Percentiles rank a stretch among this genome's conserved stretches.
These are phyloP conservation scores for Aureobasidium subglaciale DNA, from an alignment of 2,329 filamentous ascomycete species.

Conservation along the genomic window DNA sequence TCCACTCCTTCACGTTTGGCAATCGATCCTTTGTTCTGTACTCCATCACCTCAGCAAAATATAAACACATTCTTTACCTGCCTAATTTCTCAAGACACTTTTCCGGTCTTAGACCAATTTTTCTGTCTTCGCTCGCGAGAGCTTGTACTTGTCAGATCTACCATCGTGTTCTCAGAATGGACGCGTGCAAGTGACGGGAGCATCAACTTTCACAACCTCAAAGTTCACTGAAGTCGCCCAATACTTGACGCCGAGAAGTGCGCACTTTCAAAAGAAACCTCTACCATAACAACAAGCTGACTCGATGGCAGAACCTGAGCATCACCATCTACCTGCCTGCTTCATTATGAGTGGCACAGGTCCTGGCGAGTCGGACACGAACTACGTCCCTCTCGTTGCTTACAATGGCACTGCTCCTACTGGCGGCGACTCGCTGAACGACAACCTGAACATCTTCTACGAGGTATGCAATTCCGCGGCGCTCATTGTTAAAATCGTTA, in stretches of 20 bases:
- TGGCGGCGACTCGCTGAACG: constrained; percentile 58
- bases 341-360: constrained; percentile 8
- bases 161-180: background rate
- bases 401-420: constrained; percentile 60
- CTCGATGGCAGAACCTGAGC: background rate
- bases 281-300: background rate
- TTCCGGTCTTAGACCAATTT: background rate
- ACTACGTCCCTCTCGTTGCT: constrained; percentile 34
- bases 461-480: constrained; percentile 46
- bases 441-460: constrained; percentile 81
- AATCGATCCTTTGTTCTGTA: background rate
- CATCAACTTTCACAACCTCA: background rate
- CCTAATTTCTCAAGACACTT: background rate
- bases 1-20: background rate
- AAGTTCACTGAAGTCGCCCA: background rate
- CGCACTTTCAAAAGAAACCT: background rate
- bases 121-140: background rate
- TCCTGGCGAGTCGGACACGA: constrained; percentile 2
- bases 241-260: background rate
- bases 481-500: constrained; percentile 15
- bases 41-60: background rate
- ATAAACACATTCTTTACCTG: background rate
- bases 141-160: background rate
- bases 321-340: background rate
- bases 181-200: background rate